Base-by-base conservation (phyloP, 352 stramenopile genomes). In the Phytopythium chamaehyphon region DNA sequence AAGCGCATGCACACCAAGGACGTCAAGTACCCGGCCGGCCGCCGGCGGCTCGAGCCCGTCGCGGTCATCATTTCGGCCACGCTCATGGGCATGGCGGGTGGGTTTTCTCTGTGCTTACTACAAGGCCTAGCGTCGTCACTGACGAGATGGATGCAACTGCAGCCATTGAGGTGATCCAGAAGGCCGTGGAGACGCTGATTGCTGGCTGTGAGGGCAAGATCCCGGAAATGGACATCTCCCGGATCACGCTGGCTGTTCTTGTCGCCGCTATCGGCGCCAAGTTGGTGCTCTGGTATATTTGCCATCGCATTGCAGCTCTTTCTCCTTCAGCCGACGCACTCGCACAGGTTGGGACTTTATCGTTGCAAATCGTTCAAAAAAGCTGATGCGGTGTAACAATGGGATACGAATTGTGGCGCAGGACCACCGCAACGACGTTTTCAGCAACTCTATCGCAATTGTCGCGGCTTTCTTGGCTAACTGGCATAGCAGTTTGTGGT, bases 341-440 rank as follows among this genome's bases (percentile, higher is more conserved):
- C 39, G 81, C 83, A 3, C 83, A 88, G 71, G 77, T 88, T 62
- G 52, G 18, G 49, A 36, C 5, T 45, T 16, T 46, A 23, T 23
- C 24, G n/a, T 11, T 24, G n/a, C 16, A n/a, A n/a, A 42, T 12
- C 11, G 43, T 15, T 15, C 36, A 5, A n/a, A 21, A 18, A n/a
- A 19, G 14, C 18, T 37, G 28, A 31, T 38, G n/a, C 40, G 21
- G 5, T n/a, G 21, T 51, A 7, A 23, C 3, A 49, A 10, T 40
- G 38, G 14, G 12, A 19, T 55, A 33, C 22, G 23, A 58, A 21
- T 26, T n/a, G 33, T 28, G 22, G 57, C 60, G 16, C 70, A 98
- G 83, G 96, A 99, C 75, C 96, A 99, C 59, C 95, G 90, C 60
- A 99, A 99, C 71, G 96, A 99, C 65, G 91, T 96, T 39, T 85